phyloP scores from a whole-genome alignment of 2,329 filamentous ascomycete genomes.

The Fusarium pilosicola region DNA sequence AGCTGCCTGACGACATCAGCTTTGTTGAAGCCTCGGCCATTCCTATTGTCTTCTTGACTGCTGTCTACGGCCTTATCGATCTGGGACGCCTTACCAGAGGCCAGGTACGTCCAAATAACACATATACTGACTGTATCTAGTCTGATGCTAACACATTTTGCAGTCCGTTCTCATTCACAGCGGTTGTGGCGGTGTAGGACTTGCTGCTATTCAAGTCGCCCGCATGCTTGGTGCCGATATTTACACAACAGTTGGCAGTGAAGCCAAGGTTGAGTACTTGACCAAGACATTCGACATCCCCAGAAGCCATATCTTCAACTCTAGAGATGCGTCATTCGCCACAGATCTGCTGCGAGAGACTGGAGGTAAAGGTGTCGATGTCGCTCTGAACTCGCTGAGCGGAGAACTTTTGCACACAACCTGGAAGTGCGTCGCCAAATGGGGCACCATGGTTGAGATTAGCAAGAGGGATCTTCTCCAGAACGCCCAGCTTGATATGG shows the following conservation, averaged over 20 bases:
- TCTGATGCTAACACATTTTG: not conserved
- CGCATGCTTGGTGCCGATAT: not conserved
- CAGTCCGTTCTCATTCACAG: not conserved
- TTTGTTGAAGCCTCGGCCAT: not conserved
- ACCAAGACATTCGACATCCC: not conserved
- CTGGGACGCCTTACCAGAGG: not conserved
- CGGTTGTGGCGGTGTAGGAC: not conserved
- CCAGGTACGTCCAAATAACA: not conserved
- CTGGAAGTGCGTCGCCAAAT: not conserved
- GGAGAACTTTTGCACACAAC: not conserved
- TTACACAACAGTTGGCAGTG: not conserved
- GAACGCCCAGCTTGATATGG: not conserved
- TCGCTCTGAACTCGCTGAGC: not conserved
- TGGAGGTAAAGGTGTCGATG: not conserved
- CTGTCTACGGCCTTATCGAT: not conserved
- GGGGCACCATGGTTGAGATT: not conserved
- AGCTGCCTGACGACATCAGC: not conserved
- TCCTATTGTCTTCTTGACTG: not conserved
- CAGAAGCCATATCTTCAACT: not conserved
- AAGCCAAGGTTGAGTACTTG: not conserved
- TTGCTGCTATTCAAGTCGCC: not conserved
- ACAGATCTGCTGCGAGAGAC: not conserved
- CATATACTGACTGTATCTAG: not conserved
- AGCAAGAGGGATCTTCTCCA: not conserved
- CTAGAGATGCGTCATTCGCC: not conserved